Evolutionary conservation across 805 yeast genomes (phyloP), one percentile per base, ranked within the genome.

Genomic region (Danielozyma ontarioensis): DNA sequence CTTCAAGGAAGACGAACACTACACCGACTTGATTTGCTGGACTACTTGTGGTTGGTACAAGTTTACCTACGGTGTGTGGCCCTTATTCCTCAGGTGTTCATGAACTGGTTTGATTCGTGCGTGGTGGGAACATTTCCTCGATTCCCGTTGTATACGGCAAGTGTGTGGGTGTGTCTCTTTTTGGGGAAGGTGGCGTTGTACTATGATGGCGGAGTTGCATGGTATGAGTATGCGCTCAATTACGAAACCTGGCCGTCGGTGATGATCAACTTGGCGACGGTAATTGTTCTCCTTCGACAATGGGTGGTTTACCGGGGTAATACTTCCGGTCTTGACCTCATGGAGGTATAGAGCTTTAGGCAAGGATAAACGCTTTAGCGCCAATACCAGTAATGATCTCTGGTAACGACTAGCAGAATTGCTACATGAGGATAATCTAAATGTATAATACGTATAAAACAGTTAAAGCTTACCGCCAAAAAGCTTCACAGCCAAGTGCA

Each of bases 401-500:
- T 22, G n/a, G 12, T 11, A 22, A 11, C n/a, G n/a, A 22, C 25
- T 22, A n/a, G n/a, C n/a, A 22, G n/a, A 22, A n/a, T 22, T 11
- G 11, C n/a, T n/a, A 11, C 25, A n/a, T 22, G 11, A 22, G n/a
- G 11, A 11, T 22, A 11, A 26, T 26, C 11, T 26, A 26, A 11
- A n/a, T 13, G 8, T 11, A 13, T 26, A 11, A 11, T 10, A 10
- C 8, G 16, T 28, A 14, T 8, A 29, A 6, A 12, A 12, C 31
- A 16, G 17, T 43, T 46, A 72, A 13, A 82, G 53, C 54, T 74
- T 72, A 5, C 74, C 77, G 0, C 84, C 80, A 14, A 83, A 49
- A 10, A 81, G 37, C 30, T 66, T 73, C n/a, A 88, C 73, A 2
- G 88, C 87, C 29, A 80, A 44, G 35, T 73, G 76, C 13, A 84